Conservation (phyloP, 1,284 basidiomycete species). For the Golubevia pallescens region DNA sequence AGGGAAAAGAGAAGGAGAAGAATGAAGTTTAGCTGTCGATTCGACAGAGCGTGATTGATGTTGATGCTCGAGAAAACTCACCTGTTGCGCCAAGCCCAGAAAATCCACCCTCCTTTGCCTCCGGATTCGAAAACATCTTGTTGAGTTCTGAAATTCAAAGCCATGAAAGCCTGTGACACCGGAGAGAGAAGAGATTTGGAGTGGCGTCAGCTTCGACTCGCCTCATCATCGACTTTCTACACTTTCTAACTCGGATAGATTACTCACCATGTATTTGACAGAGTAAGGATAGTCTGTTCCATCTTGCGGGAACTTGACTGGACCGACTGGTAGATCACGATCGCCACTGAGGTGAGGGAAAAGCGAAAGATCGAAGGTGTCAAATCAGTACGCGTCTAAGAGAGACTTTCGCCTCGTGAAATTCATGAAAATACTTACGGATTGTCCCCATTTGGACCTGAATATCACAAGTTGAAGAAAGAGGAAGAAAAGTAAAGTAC, state of each 20-base stretch:
- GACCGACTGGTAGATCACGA: constrained; percentile 34
- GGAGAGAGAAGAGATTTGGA: too few relatives aligned
- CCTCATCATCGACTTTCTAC: too few relatives aligned
- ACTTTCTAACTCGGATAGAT: too few relatives aligned
- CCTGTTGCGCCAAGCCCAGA: too few relatives aligned
- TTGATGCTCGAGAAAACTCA: too few relatives aligned
- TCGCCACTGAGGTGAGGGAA: constrained; percentile 10
- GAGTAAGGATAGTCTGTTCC: constrained; percentile 40
- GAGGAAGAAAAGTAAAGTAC: too few relatives aligned
- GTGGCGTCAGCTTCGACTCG: too few relatives aligned
- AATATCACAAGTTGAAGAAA: too few relatives aligned
- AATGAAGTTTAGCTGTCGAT: too few relatives aligned
- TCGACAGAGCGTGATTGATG: too few relatives aligned
- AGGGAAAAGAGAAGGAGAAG: constrained; percentile 2
- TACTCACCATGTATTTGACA: constrained; percentile 18
- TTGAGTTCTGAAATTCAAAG: constrained; percentile 10
- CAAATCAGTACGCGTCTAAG: background rate
- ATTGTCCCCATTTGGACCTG: constrained; percentile 35
- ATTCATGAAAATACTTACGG: background rate
- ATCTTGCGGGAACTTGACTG: constrained; percentile 35
- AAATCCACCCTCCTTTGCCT: too few relatives aligned
- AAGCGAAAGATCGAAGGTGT: background rate
- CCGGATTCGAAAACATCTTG: constrained; percentile 11
- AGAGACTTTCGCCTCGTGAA: background rate
- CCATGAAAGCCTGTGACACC: constrained; percentile 7